Conservation (phyloP, 768 basidiomycete genomes). For the Boletales sp. region DNA sequence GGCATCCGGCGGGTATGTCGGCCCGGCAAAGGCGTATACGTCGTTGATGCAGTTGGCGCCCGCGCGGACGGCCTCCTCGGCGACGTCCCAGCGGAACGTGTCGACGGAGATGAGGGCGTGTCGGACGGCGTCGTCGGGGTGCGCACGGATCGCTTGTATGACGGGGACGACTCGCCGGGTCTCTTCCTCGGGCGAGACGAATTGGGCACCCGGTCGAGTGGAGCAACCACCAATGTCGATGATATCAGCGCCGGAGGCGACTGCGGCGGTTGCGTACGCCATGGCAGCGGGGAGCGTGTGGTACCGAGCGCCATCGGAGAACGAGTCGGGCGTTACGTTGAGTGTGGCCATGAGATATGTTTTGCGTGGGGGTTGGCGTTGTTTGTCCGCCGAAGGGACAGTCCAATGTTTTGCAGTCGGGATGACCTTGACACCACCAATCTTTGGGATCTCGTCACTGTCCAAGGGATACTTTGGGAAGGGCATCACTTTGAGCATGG, state of each 20-base stretch:
- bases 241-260: constrained; percentile 62
- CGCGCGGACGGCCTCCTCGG: constrained; percentile 52
- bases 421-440: constrained; percentile 12
- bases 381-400: constrained; percentile 19
- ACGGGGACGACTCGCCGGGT: constrained; percentile 67
- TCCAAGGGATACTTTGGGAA: constrained; percentile 56
- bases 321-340: constrained; percentile 93
- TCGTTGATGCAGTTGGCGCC: constrained; percentile 96
- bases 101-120: constrained; percentile 22
- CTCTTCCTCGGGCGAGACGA: constrained; percentile 70
- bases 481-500: constrained; percentile 72
- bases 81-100: constrained; percentile 25
- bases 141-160: constrained; percentile 52
- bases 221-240: constrained; percentile 94
- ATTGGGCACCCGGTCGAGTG: constrained; percentile 76
- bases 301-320: constrained; percentile 79
- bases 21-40: constrained; percentile 77
- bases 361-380: constrained; percentile 26
- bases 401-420: constrained; percentile 23
- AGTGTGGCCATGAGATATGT: constrained; percentile 89
- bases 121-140: constrained; percentile 14
- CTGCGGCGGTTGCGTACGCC: constrained; percentile 45
- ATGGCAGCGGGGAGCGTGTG: constrained; percentile 52
- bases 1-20: constrained; percentile 39
- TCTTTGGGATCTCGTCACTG: constrained; percentile 2